phyloP scores from a whole-genome alignment of 163 green algal species.

The Smithsoniella earleae region DNA sequence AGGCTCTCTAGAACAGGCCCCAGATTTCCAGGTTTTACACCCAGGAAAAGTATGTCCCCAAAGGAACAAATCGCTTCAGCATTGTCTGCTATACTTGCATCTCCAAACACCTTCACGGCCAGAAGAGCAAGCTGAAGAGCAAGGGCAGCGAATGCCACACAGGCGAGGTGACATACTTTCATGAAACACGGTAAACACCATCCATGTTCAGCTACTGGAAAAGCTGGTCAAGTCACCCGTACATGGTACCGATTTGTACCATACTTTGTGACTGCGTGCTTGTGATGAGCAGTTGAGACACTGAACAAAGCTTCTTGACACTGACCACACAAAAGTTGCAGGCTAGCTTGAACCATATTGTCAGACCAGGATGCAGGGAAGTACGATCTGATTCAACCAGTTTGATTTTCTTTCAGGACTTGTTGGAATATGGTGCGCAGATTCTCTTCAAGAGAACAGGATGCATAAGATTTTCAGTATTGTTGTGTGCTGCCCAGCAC shows the following conservation, averaged over 20 bases:
- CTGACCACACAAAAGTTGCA: too few species aligned
- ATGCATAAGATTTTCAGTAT: too few species aligned
- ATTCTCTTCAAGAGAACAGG: too few species aligned
- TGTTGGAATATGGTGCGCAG: too few species aligned
- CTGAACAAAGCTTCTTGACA: too few species aligned
- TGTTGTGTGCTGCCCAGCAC: too few species aligned
- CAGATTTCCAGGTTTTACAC: constrained; percentile 55
- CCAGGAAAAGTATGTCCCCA: constrained; percentile 42
- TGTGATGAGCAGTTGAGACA: not conserved
- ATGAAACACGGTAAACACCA: not conserved
- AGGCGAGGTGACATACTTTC: not conserved
- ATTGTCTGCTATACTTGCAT: not conserved
- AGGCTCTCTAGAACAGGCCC: constrained; percentile 46
- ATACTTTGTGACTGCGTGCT: not conserved
- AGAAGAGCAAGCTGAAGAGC: not conserved
- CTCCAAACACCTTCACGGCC: constrained; percentile 16
- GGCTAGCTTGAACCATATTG: too few species aligned
- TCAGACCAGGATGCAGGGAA: too few species aligned
- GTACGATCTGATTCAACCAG: too few species aligned
- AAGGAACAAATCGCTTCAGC: not conserved
- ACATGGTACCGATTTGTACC: not conserved
- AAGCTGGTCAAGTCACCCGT: not conserved
- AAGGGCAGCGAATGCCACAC: not conserved
- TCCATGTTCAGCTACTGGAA: not conserved
- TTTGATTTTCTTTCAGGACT: too few species aligned